Evolutionary conservation across 805 yeast genomes (phyloP).

Genomic region (Candida chilensis): DNA sequence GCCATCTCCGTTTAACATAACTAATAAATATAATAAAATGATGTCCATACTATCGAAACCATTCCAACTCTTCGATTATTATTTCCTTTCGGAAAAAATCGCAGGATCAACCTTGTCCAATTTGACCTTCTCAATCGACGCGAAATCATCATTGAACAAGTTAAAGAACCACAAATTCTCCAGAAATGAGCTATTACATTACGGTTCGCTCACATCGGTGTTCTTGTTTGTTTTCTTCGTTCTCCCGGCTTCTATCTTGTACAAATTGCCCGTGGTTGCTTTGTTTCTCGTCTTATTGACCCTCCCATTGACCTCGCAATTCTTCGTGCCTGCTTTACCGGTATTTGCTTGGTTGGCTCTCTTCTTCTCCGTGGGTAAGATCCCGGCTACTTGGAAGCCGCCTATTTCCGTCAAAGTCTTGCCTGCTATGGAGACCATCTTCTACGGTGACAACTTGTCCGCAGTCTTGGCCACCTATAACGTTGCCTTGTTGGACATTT

Average conservation of each 20-base stretch:
- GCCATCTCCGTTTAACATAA: too few relatives aligned
- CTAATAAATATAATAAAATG: too few relatives aligned
- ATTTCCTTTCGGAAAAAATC: slow-evolving; percentile 47
- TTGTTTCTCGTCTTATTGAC: slow-evolving; percentile 37
- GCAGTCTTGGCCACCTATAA: slow-evolving; percentile 73
- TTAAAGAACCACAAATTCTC: slow-evolving; percentile 33
- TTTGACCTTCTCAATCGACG: slow-evolving; percentile 38
- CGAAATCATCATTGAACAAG: slow-evolving; percentile 26
- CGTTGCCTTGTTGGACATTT: slow-evolving; percentile 56
- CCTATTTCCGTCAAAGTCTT: slow-evolving; percentile 82
- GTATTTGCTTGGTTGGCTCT: slow-evolving; percentile 79
- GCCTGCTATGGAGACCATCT: slow-evolving; percentile 86
- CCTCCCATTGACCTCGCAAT: slow-evolving; percentile 76
- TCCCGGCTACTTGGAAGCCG: slow-evolving; percentile 71
- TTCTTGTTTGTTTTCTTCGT: slow-evolving; percentile 49
- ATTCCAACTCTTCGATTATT: slow-evolving; percentile 33
- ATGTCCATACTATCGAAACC: too few relatives aligned
- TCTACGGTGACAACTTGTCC: slow-evolving; percentile 86
- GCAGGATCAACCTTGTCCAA: slow-evolving; percentile 39
- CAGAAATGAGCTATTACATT: slow-evolving; percentile 40
- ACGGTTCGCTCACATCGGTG: slow-evolving; percentile 40
- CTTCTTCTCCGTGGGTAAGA: slow-evolving; percentile 67
- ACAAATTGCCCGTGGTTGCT: slow-evolving; percentile 26
- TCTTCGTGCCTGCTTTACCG: slow-evolving; percentile 77
- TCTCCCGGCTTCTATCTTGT: slow-evolving; percentile 43